These are phyloP conservation scores for Macadamia tetraphylla DNA, from an alignment of 164 flowering plant species.

Conservation along the genomic window DNA sequence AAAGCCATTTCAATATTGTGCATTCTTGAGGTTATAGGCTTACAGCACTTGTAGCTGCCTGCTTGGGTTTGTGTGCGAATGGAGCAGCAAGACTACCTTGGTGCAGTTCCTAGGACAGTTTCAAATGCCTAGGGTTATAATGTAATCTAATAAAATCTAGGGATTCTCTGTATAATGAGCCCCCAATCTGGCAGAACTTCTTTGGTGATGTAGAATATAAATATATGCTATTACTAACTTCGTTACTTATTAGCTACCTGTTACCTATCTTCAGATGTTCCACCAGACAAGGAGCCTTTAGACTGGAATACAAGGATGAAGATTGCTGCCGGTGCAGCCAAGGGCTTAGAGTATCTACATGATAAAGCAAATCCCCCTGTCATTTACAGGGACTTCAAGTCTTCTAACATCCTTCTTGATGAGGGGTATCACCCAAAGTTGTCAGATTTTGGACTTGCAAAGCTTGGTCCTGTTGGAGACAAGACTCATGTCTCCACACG, in stretches of 20 bases:
- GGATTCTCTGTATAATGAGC: too few species aligned
- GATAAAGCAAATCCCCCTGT: slow-evolving; percentile 90
- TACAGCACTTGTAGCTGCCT: too few species aligned
- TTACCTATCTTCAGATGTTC: slow-evolving; percentile 44
- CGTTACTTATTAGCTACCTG: neutral
- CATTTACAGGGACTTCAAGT: slow-evolving; percentile 78
- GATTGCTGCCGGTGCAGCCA: slow-evolving; percentile 93
- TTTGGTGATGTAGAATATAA: neutral
- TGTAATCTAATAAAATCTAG: too few species aligned
- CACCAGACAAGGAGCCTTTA: slow-evolving; percentile 58
- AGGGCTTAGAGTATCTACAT: slow-evolving; percentile 86
- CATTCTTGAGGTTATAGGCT: too few species aligned
- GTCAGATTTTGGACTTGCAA: slow-evolving; percentile 92
- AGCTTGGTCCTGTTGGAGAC: slow-evolving; percentile 87
- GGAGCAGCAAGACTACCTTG: too few species aligned
- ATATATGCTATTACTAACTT: neutral
- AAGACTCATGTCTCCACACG: slow-evolving; percentile 90
- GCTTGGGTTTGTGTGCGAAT: too few species aligned
- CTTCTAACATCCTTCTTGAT: slow-evolving; percentile 86
- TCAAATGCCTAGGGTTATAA: too few species aligned
- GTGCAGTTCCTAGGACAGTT: too few species aligned
- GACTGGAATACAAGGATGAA: slow-evolving; percentile 95
- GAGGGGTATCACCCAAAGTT: slow-evolving; percentile 77
- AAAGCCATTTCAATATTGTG: too few species aligned
- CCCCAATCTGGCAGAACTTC: too few species aligned